These are phyloP conservation scores for Leishmania martiniquensis DNA, from an alignment of 208 protist species.

Conservation along the genomic window DNA sequence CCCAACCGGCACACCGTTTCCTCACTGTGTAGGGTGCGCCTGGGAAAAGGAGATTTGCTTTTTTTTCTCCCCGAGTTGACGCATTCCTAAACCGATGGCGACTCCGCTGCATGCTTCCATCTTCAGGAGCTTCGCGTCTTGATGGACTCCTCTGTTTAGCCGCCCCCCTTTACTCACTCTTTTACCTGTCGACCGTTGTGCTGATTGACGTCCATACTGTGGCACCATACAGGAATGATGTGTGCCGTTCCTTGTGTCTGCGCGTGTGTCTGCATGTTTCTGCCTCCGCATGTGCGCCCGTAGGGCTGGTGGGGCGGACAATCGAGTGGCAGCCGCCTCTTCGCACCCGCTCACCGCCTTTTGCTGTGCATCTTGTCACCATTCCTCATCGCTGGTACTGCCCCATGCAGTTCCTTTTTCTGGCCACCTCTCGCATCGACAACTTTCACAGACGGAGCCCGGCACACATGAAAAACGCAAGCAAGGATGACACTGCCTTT, in stretches of 20 bases:
- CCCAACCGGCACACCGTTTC: too few species aligned
- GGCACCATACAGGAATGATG: neutral
- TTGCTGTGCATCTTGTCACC: neutral
- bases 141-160: too few species aligned
- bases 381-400: neutral
- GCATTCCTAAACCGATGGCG: too few species aligned
- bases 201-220: neutral
- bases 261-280: too few species aligned
- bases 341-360: neutral
- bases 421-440: slow-evolving; percentile 5
- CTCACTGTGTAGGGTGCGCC: too few species aligned
- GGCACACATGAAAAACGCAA: neutral
- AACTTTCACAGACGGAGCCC: slow-evolving; percentile 25
- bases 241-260: neutral
- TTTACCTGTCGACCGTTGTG: neutral
- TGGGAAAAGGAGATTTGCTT: too few species aligned
- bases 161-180: too few species aligned
- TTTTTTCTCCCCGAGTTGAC: too few species aligned
- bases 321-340: neutral
- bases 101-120: too few species aligned
- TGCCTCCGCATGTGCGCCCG: too few species aligned
- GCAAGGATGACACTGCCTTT: slow-evolving; percentile 12
- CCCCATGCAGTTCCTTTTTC: slow-evolving; percentile 25
- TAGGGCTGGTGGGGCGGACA: too few species aligned
- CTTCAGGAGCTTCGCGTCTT: too few species aligned